Percentiles rank a stretch among this genome's conserved stretches.
These are phyloP conservation scores for sorghum (Sorghum bicolor) DNA, from an alignment of 176 grass and related monocot species.

Conservation along the genomic window DNA sequence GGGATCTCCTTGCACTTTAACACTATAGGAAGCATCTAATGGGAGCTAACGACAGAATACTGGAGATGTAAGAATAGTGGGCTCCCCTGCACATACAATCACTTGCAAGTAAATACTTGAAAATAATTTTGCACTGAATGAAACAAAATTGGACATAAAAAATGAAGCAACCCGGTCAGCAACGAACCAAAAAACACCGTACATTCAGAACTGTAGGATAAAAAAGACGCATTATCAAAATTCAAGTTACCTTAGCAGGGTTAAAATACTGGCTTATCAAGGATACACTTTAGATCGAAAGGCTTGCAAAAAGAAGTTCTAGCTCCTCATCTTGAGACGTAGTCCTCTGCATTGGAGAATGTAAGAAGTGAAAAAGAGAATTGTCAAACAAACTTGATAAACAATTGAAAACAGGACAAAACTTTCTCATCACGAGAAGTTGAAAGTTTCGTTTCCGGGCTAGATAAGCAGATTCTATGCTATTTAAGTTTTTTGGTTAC, in stretches of 20 bases:
- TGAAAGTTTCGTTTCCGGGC: too few species aligned
- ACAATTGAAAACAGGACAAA: background rate
- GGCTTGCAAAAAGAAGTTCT: constrained; percentile 86
- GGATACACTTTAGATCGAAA: constrained; percentile 55
- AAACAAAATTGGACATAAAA: background rate
- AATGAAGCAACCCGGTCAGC: too few species aligned
- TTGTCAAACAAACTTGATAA: background rate
- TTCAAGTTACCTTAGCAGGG: constrained; percentile 20
- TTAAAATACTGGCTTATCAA: constrained; percentile 4
- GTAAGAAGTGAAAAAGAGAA: background rate
- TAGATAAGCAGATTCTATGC: background rate
- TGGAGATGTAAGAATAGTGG: background rate
- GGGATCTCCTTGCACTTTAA: background rate
- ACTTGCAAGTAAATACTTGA: background rate
- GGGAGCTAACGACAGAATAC: background rate
- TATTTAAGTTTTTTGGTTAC: background rate
- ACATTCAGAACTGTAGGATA: background rate
- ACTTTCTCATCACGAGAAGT: background rate
- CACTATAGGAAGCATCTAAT: background rate
- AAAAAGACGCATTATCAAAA: constrained; percentile 2
- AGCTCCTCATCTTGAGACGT: constrained; percentile 76
- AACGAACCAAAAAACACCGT: background rate
- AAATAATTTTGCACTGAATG: background rate
- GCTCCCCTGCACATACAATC: constrained; percentile 3
- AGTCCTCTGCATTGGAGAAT: constrained; percentile 46